These are phyloP conservation scores for Schoenoplectus tabernaemontani DNA, from an alignment of 202 grass and related monocot species.

Conservation along the genomic window DNA sequence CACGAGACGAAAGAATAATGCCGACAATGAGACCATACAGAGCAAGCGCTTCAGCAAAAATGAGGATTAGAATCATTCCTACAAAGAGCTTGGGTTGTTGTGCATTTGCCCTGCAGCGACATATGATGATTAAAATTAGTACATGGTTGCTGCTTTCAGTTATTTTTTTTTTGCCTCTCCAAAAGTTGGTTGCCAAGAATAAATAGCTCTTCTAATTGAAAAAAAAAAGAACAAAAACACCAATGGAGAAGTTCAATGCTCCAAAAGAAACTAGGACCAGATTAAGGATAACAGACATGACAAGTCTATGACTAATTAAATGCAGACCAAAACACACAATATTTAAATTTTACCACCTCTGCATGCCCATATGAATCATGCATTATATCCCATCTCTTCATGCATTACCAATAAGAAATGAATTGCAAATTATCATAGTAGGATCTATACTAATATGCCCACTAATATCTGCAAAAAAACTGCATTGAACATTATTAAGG, in stretches of 20 bases:
- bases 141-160: background rate
- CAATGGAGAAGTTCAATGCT: background rate
- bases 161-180: background rate
- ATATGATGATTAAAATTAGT: background rate
- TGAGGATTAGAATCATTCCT: constrained; percentile 98
- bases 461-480: too few relatives aligned
- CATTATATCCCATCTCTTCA: background rate
- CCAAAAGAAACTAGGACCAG: background rate
- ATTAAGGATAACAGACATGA: background rate
- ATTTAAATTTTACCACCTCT: background rate
- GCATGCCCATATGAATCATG: background rate
- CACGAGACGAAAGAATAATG: constrained; percentile 94
- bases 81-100: constrained; percentile 97
- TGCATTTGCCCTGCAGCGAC: constrained; percentile 71
- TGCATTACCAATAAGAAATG: background rate
- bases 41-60: constrained; percentile 91
- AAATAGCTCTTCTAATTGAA: background rate
- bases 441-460: too few relatives aligned
- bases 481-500: too few relatives aligned
- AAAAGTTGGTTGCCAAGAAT: background rate
- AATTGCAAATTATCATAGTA: too few relatives aligned
- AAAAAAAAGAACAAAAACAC: background rate
- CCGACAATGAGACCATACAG: constrained; percentile 90
- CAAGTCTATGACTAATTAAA: background rate
- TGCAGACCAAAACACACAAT: background rate